Evolutionary conservation across 805 yeast species (phyloP), one percentile per base, ranked within the genome.

Genomic region (Yamadazyma sp.): DNA sequence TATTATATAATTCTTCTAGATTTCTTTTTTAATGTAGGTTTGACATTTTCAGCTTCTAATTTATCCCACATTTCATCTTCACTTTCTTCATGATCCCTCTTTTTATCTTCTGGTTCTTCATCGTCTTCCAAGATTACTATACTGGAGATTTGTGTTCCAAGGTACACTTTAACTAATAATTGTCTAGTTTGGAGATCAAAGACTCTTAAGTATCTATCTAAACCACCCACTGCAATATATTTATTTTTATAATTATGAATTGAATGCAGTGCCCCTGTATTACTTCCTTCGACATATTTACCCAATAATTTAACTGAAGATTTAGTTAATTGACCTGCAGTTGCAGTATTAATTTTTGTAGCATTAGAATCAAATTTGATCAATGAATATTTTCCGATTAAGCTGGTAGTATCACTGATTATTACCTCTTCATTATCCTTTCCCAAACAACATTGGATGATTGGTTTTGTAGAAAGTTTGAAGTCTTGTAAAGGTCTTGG

Each of bases 181-280:
- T 75, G 74, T 33, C 94, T 70, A 1, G 78, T 60, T 2, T 61
- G 62, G 4, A 78, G 53, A 41, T 87, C 82, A 58, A 75, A 91
- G 3, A 85, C 86, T 39, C 96, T 73, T 18, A 86, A 69, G 50
- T 87, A 91, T 50, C 96, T 72, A 53, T 93, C 98, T 15, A 89
- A 70, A 0, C 96, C 95, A 28, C 95, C 97, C 13, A 86, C 70
- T 2, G 80, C 79, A 6, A 89, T 50, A 19, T 82, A 52, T 7
- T 69, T 67, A 4, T 64, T 60, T 8, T 63, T 57, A 8, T 41
- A 39, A 3, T 73, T 60, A 38, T 68, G 70, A 29, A 83, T 78
- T 1, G 88, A 81, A 39, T 94, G 89, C 16, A 80, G 81, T 8
- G 87, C 77, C 15, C 93, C 95, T 24, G 80, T 76, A 42, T 65